Conservation (phyloP, 495 filamentous ascomycete genomes). For the Penicillium soppii region DNA sequence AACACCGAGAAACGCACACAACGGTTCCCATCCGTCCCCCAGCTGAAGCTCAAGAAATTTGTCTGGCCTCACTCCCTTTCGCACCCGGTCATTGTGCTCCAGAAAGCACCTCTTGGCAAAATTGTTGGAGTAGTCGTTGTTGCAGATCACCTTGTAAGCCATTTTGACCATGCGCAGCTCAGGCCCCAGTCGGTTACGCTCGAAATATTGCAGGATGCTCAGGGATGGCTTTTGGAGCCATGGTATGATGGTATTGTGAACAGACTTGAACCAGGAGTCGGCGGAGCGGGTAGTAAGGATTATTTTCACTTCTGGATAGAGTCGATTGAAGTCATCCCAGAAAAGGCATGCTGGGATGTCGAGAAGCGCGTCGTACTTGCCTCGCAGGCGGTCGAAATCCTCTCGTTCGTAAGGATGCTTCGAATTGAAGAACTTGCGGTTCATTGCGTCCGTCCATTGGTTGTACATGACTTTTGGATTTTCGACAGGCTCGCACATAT, state of each 20-base stretch:
- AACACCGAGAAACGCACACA: constrained; percentile 29
- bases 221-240: constrained; percentile 7
- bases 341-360: constrained; percentile 4
- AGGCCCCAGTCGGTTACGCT: constrained; percentile 6
- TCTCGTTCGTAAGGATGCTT: constrained; percentile 1
- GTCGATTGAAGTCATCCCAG: constrained; percentile 3
- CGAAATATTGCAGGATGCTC: constrained; percentile 12
- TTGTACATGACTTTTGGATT: constrained; percentile 4
- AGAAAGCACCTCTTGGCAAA: neutral
- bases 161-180: constrained; percentile 7
- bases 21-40: constrained; percentile 29
- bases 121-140: constrained; percentile 11
- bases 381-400: constrained; percentile 2
- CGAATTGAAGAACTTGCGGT: neutral
- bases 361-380: constrained; percentile 1
- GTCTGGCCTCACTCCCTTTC: neutral
- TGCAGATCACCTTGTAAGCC: constrained; percentile 12
- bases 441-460: constrained; percentile 8
- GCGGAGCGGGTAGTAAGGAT: constrained; percentile 19
- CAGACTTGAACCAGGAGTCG: constrained; percentile 13
- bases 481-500: constrained; percentile 5
- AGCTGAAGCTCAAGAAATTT: constrained; percentile 20
- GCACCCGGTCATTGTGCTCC: constrained; percentile 2
- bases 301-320: constrained; percentile 19
- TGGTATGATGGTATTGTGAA: constrained; percentile 8